These are phyloP conservation scores for Lipomyces sp. DNA, from an alignment of 805 yeast genomes.

Conservation along the genomic window DNA sequence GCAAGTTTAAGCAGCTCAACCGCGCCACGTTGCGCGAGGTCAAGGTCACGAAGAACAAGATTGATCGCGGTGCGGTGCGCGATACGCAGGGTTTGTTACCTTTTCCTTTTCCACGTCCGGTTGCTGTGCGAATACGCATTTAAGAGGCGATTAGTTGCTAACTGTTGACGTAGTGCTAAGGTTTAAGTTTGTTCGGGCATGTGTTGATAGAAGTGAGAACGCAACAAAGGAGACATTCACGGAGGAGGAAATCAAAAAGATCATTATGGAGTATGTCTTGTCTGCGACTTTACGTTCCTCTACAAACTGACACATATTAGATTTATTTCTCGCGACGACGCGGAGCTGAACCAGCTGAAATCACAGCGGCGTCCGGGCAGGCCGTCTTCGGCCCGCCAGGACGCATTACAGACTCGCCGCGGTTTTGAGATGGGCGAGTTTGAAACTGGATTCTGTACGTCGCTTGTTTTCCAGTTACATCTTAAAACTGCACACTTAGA, in stretches of 20 bases:
- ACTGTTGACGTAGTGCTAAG: constrained; percentile 43
- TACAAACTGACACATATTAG: constrained; percentile 14
- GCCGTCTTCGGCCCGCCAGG: constrained; percentile 73
- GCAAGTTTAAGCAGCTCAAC: constrained; percentile 78
- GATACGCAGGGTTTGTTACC: constrained; percentile 32
- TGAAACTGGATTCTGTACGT: constrained; percentile 54
- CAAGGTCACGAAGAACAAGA: constrained; percentile 60
- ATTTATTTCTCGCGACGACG: constrained; percentile 64
- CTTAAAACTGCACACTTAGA: neutral
- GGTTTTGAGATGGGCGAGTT: constrained; percentile 62
- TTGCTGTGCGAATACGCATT: neutral
- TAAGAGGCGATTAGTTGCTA: neutral
- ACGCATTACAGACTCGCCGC: constrained; percentile 56
- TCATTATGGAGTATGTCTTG: constrained; percentile 51
- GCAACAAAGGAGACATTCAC: constrained; percentile 46
- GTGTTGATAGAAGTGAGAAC: constrained; percentile 40
- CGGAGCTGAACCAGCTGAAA: constrained; percentile 63
- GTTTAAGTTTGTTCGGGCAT: constrained; percentile 57
- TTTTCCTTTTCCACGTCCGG: neutral
- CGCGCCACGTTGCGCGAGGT: constrained; percentile 84
- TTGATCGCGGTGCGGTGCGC: constrained; percentile 50
- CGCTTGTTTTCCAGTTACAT: neutral
- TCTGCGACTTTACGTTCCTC: neutral
- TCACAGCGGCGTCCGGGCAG: constrained; percentile 78
- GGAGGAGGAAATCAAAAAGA: constrained; percentile 55